Conservation (phyloP, 805 yeast species). For the Scheffersomyces coipomensis region DNA sequence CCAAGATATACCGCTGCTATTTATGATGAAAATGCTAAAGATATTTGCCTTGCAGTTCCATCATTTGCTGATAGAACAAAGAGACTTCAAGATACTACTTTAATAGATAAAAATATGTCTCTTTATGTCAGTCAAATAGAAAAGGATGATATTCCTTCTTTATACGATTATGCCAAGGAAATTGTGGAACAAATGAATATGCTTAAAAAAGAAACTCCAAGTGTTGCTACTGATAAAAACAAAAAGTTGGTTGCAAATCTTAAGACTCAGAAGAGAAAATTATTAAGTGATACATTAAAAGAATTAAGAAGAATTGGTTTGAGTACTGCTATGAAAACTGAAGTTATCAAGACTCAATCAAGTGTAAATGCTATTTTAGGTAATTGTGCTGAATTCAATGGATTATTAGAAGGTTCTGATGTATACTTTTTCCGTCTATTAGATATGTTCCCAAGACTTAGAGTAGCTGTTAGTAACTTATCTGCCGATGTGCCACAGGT, state of each 20-base stretch:
- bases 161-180: constrained; percentile 55
- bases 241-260: constrained; percentile 66
- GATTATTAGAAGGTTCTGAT: constrained; percentile 41
- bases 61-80: constrained; percentile 58
- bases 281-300: constrained; percentile 73
- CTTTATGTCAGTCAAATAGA: constrained; percentile 38
- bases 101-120: constrained; percentile 57
- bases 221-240: constrained; percentile 62
- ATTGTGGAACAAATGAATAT: constrained; percentile 57
- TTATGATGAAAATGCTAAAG: constrained; percentile 5
- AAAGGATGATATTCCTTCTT: constrained; percentile 41
- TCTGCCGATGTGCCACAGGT: constrained; percentile 73
- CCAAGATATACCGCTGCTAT: constrained; percentile 9
- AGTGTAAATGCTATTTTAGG: constrained; percentile 65
- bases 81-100: constrained; percentile 49
- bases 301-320: constrained; percentile 78
- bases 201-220: constrained; percentile 77
- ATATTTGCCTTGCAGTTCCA: constrained; percentile 31
- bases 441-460: constrained; percentile 77
- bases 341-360: constrained; percentile 60
- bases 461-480: constrained; percentile 59
- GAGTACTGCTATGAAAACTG: constrained; percentile 61
- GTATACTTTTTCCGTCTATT: constrained; percentile 63
- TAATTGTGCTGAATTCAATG: constrained; percentile 44
- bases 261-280: constrained; percentile 75